A percentile compares a stretch with the other conserved stretches of the same genome.
Conservation (phyloP, 2,329 filamentous ascomycete genomes). For the Ophiosphaerella herpotricha region DNA sequence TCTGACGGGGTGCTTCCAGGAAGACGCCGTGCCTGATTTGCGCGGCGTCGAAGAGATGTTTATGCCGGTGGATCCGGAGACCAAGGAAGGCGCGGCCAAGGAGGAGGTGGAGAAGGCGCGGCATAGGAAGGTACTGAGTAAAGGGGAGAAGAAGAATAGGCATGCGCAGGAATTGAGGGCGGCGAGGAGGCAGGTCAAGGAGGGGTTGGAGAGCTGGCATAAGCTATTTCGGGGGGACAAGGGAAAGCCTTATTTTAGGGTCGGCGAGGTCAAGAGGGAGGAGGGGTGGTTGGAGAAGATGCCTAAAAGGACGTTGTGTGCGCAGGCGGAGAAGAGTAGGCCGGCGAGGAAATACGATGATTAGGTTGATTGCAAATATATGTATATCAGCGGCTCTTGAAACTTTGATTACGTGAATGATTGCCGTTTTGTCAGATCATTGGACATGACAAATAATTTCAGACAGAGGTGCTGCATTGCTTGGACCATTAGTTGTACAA, state of each 20-base stretch:
- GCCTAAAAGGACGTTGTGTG: conserved; percentile 70
- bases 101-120: conserved; percentile 36
- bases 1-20: conserved; percentile 88
- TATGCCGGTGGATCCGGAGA: conserved; percentile 65
- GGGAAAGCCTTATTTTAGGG: conserved; percentile 78
- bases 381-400: not conserved
- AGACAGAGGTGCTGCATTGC: too few species aligned
- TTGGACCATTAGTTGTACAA: not conserved
- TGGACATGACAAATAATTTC: too few species aligned
- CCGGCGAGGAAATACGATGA: conserved; percentile 55
- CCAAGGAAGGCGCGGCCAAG: conserved; percentile 28
- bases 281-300: conserved; percentile 63
- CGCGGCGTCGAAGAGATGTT: conserved; percentile 88
- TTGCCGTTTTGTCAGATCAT: too few species aligned
- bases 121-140: conserved; percentile 24
- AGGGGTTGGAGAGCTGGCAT: conserved; percentile 78
- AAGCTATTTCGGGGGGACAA: conserved; percentile 72
- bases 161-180: conserved; percentile 66
- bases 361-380: not conserved
- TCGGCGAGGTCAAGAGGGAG: conserved; percentile 72
- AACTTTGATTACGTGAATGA: not conserved
- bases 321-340: conserved; percentile 67
- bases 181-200: conserved; percentile 68
- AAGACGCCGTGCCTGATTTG: conserved; percentile 83
- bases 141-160: conserved; percentile 52